These are phyloP conservation scores for Ligustrum vulgare DNA, from an alignment of 257 asterid species.

Conservation along the genomic window DNA sequence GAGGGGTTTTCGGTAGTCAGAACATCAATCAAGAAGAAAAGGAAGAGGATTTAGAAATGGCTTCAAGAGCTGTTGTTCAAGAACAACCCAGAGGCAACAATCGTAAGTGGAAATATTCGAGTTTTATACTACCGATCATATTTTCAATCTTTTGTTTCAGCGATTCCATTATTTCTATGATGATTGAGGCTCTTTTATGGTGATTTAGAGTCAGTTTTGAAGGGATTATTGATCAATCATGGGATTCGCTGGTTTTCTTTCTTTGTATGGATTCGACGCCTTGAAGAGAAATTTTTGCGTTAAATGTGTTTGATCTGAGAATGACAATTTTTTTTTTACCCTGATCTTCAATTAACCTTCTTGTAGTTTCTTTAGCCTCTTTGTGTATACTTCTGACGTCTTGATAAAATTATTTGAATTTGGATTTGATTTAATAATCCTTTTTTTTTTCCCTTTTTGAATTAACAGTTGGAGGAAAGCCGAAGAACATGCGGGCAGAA, in stretches of 20 bases:
- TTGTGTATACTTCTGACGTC: too few species aligned
- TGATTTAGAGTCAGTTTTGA: background rate
- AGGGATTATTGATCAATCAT: background rate
- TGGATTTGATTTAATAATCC: background rate
- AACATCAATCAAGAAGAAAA: slow-evolving; percentile 24
- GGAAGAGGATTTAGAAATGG: slow-evolving; percentile 51
- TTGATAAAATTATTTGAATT: background rate
- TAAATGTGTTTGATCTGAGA: background rate
- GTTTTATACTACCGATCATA: background rate
- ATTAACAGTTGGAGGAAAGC: slow-evolving; percentile 27
- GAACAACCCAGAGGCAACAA: slow-evolving; percentile 51
- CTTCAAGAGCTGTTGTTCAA: slow-evolving; percentile 41
- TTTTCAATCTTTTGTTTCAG: background rate
- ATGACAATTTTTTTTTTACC: background rate
- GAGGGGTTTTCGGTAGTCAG: slow-evolving; percentile 56
- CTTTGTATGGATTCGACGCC: background rate
- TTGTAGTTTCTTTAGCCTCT: background rate
- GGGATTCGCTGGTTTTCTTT: background rate
- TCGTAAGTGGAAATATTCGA: background rate
- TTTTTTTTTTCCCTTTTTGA: background rate
- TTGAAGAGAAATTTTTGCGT: too few species aligned
- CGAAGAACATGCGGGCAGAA: slow-evolving; percentile 30
- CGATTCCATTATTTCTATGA: background rate
- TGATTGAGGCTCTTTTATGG: background rate
- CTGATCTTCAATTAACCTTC: background rate